Conservation (phyloP, 202 grass and related monocot species). For the Setaria viridis region DNA sequence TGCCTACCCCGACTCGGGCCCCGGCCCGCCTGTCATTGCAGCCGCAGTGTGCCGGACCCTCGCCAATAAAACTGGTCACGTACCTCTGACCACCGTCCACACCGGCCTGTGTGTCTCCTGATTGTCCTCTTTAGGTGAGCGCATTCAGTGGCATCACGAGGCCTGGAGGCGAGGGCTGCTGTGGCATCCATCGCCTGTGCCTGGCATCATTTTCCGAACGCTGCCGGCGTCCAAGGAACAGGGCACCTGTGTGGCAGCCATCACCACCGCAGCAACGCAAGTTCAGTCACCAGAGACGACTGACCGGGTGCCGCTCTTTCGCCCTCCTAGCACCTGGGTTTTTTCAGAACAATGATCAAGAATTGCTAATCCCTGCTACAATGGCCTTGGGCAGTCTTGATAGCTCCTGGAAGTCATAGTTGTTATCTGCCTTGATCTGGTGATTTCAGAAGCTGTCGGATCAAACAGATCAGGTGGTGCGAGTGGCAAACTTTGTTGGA, state of each 20-base stretch:
- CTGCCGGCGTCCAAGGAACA: not conserved
- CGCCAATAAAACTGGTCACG: constrained; percentile 34
- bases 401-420: not conserved
- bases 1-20: not conserved
- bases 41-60: not conserved
- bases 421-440: not conserved
- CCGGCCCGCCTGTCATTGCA: not conserved
- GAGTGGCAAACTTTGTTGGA: not conserved
- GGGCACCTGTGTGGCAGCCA: not conserved
- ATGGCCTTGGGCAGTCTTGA: not conserved
- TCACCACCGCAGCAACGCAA: not conserved
- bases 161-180: not conserved
- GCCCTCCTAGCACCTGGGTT: not conserved
- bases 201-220: not conserved
- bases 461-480: not conserved
- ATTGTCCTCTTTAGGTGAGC: not conserved
- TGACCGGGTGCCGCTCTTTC: not conserved
- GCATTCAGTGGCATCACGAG: constrained; percentile 33
- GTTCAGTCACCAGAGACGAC: not conserved
- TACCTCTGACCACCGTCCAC: not conserved
- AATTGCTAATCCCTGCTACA: not conserved
- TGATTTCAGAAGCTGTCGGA: not conserved
- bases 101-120: not conserved
- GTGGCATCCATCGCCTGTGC: not conserved
- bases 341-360: not conserved